Evolutionary conservation across 2,329 filamentous ascomycete species (phyloP).

Genomic region (Cercospora nicotianae): DNA sequence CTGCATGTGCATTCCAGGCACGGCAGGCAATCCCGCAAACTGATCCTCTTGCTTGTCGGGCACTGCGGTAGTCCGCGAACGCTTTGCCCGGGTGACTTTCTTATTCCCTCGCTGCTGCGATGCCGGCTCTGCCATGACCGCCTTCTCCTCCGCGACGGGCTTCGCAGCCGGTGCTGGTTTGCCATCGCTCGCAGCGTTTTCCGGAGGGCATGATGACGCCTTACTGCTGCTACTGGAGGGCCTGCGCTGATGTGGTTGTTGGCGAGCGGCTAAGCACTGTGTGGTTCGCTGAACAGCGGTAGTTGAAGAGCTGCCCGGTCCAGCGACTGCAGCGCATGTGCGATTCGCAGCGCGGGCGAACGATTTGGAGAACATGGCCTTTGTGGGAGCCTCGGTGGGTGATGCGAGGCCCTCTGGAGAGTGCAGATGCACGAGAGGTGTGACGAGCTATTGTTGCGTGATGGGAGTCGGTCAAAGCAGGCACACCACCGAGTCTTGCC

Average conservation of each 20-base stretch:
- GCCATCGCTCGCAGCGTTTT: slow-evolving; percentile 32
- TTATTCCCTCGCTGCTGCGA: slow-evolving; percentile 23
- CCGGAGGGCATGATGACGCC: slow-evolving; percentile 45
- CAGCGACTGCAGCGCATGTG: slow-evolving; percentile 28
- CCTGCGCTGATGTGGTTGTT: slow-evolving; percentile 49
- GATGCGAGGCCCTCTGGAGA: slow-evolving; percentile 7
- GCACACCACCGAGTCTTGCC: slow-evolving; percentile 5
- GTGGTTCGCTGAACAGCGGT: slow-evolving; percentile 33
- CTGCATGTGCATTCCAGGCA: slow-evolving; percentile 64
- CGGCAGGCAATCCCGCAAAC: slow-evolving; percentile 65
- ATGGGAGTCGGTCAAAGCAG: slow-evolving; percentile 6
- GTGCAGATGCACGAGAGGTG: neutral
- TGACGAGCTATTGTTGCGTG: slow-evolving; percentile 1
- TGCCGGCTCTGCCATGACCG: slow-evolving; percentile 21
- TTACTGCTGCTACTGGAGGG: slow-evolving; percentile 54
- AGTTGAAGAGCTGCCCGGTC: slow-evolving; percentile 31
- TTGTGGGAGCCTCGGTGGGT: neutral
- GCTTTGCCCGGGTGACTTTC: slow-evolving; percentile 25
- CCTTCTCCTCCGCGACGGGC: slow-evolving; percentile 21
- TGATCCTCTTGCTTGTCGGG: slow-evolving; percentile 38
- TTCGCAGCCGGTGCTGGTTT: slow-evolving; percentile 36
- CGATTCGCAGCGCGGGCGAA: slow-evolving; percentile 36
- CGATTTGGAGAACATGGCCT: slow-evolving; percentile 38
- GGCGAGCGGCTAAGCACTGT: slow-evolving; percentile 39
- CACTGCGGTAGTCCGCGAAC: slow-evolving; percentile 18